Evolutionary conservation across 192 early-diverging fungal genomes (phyloP).

Genomic region (Backusella parvicylindrica): DNA sequence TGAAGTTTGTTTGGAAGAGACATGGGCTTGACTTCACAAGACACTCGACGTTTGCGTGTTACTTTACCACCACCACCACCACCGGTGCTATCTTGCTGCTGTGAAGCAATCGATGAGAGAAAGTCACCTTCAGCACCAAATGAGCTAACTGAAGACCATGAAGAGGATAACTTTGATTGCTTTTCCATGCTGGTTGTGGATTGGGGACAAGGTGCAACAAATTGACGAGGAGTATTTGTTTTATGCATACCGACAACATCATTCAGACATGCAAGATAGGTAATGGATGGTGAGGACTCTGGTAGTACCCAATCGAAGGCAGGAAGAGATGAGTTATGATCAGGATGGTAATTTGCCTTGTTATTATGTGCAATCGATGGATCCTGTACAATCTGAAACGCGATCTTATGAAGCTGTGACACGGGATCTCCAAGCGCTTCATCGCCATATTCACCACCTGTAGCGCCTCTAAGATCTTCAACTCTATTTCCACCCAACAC

Average conservation of each 20-base stretch:
- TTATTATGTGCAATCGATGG: slow-evolving; percentile 12
- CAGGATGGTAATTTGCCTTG: neutral
- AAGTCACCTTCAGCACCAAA: slow-evolving; percentile 5
- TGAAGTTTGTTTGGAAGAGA: slow-evolving; percentile 2
- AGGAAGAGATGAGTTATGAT: neutral
- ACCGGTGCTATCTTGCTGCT: neutral
- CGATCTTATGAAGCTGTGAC: slow-evolving; percentile 90
- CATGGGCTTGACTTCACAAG: slow-evolving; percentile 31
- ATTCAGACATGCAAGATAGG: slow-evolving; percentile 69
- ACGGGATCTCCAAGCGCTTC: slow-evolving; percentile 79
- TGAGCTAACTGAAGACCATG: neutral
- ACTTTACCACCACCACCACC: slow-evolving; percentile 9
- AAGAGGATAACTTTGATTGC: neutral
- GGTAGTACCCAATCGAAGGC: slow-evolving; percentile 24
- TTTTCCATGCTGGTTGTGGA: neutral
- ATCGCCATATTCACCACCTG: slow-evolving; percentile 42
- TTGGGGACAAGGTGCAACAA: slow-evolving; percentile 1
- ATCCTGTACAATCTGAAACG: slow-evolving; percentile 72
- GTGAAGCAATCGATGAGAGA: slow-evolving; percentile 9
- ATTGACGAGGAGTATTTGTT: slow-evolving; percentile 44
- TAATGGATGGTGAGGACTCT: slow-evolving; percentile 36
- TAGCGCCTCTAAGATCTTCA: slow-evolving; percentile 9
- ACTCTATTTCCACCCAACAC: slow-evolving; percentile 64
- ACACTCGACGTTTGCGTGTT: slow-evolving; percentile 35
- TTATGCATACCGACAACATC: slow-evolving; percentile 76